A percentile compares a stretch with the other conserved stretches of the same genome.
Evolutionary conservation across 345 rosid genomes (phyloP).

Genomic region (Isatis tinctoria): DNA sequence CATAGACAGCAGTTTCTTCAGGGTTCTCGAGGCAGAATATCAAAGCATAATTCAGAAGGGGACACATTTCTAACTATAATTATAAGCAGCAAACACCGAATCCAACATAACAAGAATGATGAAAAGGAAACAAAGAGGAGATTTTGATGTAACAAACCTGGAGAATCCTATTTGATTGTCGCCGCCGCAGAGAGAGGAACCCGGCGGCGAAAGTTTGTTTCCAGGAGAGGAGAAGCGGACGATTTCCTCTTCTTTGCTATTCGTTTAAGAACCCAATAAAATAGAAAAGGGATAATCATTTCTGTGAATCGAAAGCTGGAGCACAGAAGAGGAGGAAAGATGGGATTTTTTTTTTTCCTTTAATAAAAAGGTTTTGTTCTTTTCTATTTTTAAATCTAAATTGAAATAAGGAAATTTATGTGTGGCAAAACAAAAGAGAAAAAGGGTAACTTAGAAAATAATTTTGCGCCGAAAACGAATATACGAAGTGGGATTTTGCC

Average conservation of each 20-base stretch:
- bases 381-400: background rate
- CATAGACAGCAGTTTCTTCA: background rate
- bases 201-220: slow-evolving; percentile 23
- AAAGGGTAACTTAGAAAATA: background rate
- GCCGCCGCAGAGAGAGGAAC: slow-evolving; percentile 25
- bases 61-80: background rate
- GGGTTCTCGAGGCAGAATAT: background rate
- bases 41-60: background rate
- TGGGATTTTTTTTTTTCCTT: background rate
- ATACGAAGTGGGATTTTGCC: slow-evolving; percentile 14
- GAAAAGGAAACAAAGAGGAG: background rate
- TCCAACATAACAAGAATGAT: background rate
- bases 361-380: background rate
- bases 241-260: background rate
- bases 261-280: slow-evolving; percentile 1
- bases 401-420: too few relatives aligned
- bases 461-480: background rate
- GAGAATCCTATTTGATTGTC: background rate
- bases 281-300: slow-evolving; percentile 25
- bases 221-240: background rate
- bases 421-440: background rate
- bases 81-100: background rate
- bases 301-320: slow-evolving; percentile 3
- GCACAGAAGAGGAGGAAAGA: background rate
- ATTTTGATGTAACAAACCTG: slow-evolving; percentile 15